Evolutionary conservation across 2,329 filamentous ascomycete species (phyloP).

Genomic region (Trichoderma hamatum): DNA sequence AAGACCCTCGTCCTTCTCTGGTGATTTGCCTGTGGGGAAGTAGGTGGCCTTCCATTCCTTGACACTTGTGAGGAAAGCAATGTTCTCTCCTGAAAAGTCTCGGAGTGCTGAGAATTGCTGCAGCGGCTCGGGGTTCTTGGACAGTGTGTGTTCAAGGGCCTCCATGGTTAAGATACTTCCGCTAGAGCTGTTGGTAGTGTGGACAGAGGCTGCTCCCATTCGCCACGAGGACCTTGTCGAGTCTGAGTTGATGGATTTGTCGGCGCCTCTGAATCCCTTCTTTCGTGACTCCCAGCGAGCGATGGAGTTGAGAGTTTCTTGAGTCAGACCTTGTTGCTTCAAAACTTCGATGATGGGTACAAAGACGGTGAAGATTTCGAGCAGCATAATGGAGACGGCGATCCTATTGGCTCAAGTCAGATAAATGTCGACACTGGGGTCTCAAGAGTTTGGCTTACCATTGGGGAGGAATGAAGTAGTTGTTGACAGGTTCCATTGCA

Average conservation of each 20-base stretch:
- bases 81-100: constrained; percentile 70
- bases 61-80: constrained; percentile 64
- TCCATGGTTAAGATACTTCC: constrained; percentile 60
- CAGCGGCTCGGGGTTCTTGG: constrained; percentile 58
- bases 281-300: constrained; percentile 52
- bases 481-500: constrained; percentile 55
- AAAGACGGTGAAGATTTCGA: constrained; percentile 66
- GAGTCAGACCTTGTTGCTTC: constrained; percentile 48
- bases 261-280: constrained; percentile 37
- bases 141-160: constrained; percentile 61
- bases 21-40: constrained; percentile 34
- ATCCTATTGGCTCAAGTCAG: constrained; percentile 44
- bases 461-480: constrained; percentile 61
- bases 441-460: constrained; percentile 51
- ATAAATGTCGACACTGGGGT: background rate
- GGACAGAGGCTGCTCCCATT: constrained; percentile 40
- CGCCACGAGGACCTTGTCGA: constrained; percentile 45
- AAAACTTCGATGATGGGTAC: constrained; percentile 63
- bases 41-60: constrained; percentile 45
- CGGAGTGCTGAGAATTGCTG: constrained; percentile 63
- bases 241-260: constrained; percentile 41
- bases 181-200: constrained; percentile 35
- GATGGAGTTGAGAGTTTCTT: constrained; percentile 54
- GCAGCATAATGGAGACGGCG: constrained; percentile 61
- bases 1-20: constrained; percentile 31